phyloP scores from a whole-genome alignment of 768 basidiomycete species.

The Tylopilus rubrobrunneus region DNA sequence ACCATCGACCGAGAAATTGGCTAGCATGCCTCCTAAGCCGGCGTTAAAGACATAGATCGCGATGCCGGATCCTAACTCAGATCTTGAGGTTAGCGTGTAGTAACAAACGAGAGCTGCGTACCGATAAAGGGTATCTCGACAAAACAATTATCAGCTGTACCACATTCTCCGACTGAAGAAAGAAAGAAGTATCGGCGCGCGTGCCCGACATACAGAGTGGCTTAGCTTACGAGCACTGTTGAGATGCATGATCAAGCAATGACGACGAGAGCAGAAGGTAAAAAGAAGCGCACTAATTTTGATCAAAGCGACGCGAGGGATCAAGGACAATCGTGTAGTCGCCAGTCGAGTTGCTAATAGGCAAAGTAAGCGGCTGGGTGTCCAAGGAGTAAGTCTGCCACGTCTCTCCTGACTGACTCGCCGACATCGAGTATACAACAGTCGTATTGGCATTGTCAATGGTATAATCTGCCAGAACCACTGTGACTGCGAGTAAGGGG shows the following conservation, averaged over 20 bases:
- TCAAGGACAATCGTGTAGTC: conserved; percentile 14
- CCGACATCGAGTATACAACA: conserved; percentile 14
- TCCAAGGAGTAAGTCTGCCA: conserved; percentile 12
- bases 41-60: conserved; percentile 25
- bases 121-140: conserved; percentile 21
- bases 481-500: conserved; percentile 12
- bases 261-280: neutral
- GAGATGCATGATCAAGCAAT: neutral
- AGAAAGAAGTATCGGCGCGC: too few relatives aligned
- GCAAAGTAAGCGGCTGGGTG: neutral
- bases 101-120: neutral
- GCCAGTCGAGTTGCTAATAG: conserved; percentile 18
- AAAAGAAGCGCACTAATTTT: conserved; percentile 25
- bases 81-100: neutral
- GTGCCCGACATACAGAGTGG: neutral
- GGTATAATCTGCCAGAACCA: conserved; percentile 19
- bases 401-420: conserved; percentile 1
- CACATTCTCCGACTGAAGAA: conserved; percentile 12
- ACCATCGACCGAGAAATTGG: conserved; percentile 20
- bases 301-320: conserved; percentile 19
- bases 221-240: conserved; percentile 18
- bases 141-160: conserved; percentile 9
- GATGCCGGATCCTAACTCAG: conserved; percentile 22
- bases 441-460: conserved; percentile 24
- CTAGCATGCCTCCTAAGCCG: conserved; percentile 17